These are phyloP conservation scores for Coemansia sp. DNA, from an alignment of 192 early-diverging fungal species.

Conservation along the genomic window DNA sequence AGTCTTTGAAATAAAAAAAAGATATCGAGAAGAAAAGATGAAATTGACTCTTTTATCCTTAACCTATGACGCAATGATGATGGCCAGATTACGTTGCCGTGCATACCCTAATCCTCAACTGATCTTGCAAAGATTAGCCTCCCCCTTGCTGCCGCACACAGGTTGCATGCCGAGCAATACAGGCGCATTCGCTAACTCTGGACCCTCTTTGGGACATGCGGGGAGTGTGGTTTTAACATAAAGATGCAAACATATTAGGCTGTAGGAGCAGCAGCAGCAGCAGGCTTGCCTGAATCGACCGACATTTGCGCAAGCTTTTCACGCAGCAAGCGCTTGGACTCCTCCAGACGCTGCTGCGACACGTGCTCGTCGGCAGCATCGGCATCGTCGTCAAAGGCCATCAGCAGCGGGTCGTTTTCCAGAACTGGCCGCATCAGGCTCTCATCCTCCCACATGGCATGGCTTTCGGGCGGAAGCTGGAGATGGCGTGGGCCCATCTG, in stretches of 20 bases:
- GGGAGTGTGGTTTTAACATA: too few species aligned
- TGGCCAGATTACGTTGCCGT: constrained; percentile 2
- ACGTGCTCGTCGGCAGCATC: constrained; percentile 26
- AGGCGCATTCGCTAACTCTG: too few species aligned
- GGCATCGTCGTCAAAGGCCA: constrained; percentile 61
- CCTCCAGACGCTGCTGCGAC: constrained; percentile 30
- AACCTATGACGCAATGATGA: too few species aligned
- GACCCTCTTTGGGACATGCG: too few species aligned
- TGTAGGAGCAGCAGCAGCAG: background rate
- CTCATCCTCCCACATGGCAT: constrained; percentile 72
- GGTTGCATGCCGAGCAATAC: too few species aligned
- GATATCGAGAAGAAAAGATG: too few species aligned
- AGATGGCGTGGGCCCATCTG: constrained; percentile 54
- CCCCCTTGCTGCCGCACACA: too few species aligned
- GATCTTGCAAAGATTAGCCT: too few species aligned
- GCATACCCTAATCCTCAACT: background rate
- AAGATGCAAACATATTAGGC: too few species aligned
- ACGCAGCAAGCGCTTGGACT: constrained; percentile 36
- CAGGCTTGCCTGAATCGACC: constrained; percentile 10
- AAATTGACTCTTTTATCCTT: too few species aligned
- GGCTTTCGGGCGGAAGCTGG: constrained; percentile 49
- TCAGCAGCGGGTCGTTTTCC: constrained; percentile 84
- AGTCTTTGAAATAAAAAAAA: too few species aligned
- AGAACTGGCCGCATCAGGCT: constrained; percentile 75
- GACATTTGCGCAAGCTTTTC: constrained; percentile 24